Evolutionary conservation across 2,329 filamentous ascomycete genomes (phyloP), one percentile per base, ranked within the genome.

Genomic region (Fusarium sacchari): DNA sequence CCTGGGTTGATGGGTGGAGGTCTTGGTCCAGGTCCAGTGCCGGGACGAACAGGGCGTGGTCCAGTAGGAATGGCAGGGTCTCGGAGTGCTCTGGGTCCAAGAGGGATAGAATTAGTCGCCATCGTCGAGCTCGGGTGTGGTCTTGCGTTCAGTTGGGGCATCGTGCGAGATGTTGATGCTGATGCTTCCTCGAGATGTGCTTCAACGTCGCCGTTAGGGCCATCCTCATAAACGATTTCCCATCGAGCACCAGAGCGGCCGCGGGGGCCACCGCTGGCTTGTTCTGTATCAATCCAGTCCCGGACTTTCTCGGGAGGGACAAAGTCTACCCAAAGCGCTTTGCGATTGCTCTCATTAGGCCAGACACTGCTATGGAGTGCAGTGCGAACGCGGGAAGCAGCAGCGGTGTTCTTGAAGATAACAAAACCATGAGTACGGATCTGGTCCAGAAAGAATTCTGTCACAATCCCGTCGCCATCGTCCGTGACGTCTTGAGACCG

Each of bases 401-500:
- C 91, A 6, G 91, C 85, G 15, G 90, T 85, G 50, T 87, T 92
- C 49, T 86, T 84, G 80, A 98, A 96, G 30, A 89, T 85, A 42
- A 92, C 92, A 79, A 98, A 93, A 14, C 94, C 94, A 81, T 99
- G 96, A 0, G 95, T 97, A 72, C 93, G 92, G 78, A 98, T 93
- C 37, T 88, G 87, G 80, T 98, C 96, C 43, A 98, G 87, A 79
- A 94, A 94, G 78, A 97, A 94, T 32, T 89, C 85, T 26, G 88
- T 82, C 43, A 97, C 85, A 30, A 79, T 57, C 18, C 89, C 83
- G 37, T 88, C 85, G 18, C 89, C 83, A 40, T 88, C 85, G 11
- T 88, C 80, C 56, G 91, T 85, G 4, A 86, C 81, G 6, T 86
- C 81, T 26, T 84, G 81, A 3, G 88, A 85, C 2, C 91, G 86